A percentile compares a stretch with the other conserved stretches of the same genome.
Conservation (phyloP, 164 flowering plant species). For the Sedum album region DNA sequence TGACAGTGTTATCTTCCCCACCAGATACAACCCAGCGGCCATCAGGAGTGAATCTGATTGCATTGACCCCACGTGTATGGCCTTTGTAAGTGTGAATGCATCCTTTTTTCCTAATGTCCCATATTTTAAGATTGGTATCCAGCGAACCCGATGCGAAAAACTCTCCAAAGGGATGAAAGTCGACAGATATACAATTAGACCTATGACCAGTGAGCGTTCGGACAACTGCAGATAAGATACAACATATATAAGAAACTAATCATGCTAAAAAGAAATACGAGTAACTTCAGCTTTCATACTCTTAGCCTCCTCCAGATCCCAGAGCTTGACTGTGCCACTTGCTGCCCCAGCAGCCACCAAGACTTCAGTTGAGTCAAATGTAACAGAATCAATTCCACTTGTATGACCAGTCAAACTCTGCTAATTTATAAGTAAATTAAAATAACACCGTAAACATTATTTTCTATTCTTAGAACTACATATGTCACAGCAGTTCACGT, state of each 20-base stretch:
- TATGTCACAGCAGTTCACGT: neutral
- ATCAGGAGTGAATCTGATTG: slow-evolving; percentile 96
- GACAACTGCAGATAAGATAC: slow-evolving; percentile 45
- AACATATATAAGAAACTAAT: slow-evolving; percentile 2
- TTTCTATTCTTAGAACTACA: neutral
- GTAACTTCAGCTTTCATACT: slow-evolving; percentile 33
- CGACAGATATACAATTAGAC: slow-evolving; percentile 92
- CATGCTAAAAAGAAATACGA: neutral
- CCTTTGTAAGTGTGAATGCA: slow-evolving; percentile 99
- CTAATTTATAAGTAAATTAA: slow-evolving; percentile 7
- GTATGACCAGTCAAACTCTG: slow-evolving; percentile 96
- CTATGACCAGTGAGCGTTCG: slow-evolving; percentile 96
- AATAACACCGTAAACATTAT: neutral
- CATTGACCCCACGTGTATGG: slow-evolving; percentile 90
- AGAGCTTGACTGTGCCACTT: slow-evolving; percentile 91
- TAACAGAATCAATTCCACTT: slow-evolving; percentile 89
- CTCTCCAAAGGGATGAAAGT: slow-evolving; percentile 99
- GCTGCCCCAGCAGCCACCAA: slow-evolving; percentile 99
- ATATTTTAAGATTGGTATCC: slow-evolving; percentile 95
- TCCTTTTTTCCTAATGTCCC: slow-evolving; percentile 97
- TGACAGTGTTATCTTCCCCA: slow-evolving; percentile 89
- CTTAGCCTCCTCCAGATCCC: slow-evolving; percentile 98
- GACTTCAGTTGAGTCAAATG: slow-evolving; percentile 92
- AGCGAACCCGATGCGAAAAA: slow-evolving; percentile 98
- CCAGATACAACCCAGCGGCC: slow-evolving; percentile 99